These are phyloP conservation scores for Aspergillus sp. DNA, from an alignment of 2,329 filamentous ascomycete genomes.

Conservation along the genomic window DNA sequence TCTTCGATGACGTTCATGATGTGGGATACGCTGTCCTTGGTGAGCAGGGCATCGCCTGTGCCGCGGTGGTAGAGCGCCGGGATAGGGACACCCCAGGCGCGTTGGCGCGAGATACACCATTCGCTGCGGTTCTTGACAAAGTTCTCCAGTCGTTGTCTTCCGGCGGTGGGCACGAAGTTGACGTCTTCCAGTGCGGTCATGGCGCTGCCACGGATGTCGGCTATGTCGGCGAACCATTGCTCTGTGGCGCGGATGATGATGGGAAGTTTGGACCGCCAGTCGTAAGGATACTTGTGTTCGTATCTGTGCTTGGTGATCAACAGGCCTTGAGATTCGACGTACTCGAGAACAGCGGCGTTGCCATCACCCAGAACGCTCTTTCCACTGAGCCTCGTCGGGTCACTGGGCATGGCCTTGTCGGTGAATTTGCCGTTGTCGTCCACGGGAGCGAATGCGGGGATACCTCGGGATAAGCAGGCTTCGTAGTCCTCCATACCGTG, in stretches of 20 bases:
- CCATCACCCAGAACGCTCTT: conserved; percentile 72
- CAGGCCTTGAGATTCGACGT: conserved; percentile 61
- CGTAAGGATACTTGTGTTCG: conserved; percentile 93
- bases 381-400: conserved; percentile 68
- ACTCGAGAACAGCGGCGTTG: conserved; percentile 66
- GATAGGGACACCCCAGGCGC: conserved; percentile 95
- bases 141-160: conserved; percentile 73
- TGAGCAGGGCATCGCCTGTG: conserved; percentile 74
- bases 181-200: conserved; percentile 70
- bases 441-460: conserved; percentile 78
- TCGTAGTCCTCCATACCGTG: conserved; percentile 98
- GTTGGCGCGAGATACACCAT: conserved; percentile 97
- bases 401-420: conserved; percentile 70
- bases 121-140: conserved; percentile 87
- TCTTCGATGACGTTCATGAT: conserved; percentile 77
- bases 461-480: conserved; percentile 68
- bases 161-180: conserved; percentile 74
- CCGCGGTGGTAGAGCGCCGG: conserved; percentile 77
- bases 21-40: conserved; percentile 75
- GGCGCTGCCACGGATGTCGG: conserved; percentile 73
- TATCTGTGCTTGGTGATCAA: conserved; percentile 72
- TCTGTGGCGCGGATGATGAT: conserved; percentile 90
- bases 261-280: conserved; percentile 94
- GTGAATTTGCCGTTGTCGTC: conserved; percentile 82
- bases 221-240: conserved; percentile 97